Evolutionary conservation across 129 eudicot genomes (phyloP), one percentile per base, ranked within the genome.

Genomic region (Flaveria linearis): DNA sequence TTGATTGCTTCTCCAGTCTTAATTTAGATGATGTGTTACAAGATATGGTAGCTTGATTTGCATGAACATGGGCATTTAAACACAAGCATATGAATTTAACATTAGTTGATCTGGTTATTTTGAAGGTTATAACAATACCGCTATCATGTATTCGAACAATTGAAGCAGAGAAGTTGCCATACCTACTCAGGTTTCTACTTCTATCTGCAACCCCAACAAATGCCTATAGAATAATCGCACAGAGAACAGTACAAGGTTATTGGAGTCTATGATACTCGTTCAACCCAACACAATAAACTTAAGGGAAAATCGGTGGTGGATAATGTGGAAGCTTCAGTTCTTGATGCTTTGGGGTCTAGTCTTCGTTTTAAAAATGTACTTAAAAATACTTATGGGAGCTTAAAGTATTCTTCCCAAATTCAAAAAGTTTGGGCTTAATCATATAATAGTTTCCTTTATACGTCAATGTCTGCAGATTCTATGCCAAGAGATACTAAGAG

Each of bases 401-500:
- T 70, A 60, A 65, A 76, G 14, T 20, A 12, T 46, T 71, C 10
- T 62, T 71, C 49, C 14, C 16, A 78, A 52, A 9, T 70, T 69
- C 25, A 5, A 71, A 28, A 46, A 58, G 36, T 45, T 78, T n/a
- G 20, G 39, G 53, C 17, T 30, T 47, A 17, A 2, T 62, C 13
- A 36, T 16, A 78, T 79, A 79, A 62, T 65, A 22, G 28, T 53
- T 20, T 78, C 45, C 1, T 61, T 55, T 71, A 57, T 43, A 67
- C 65, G 69, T 64, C 20, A 65, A 65, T 73, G 74, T 13, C 56
- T 68, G 77, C 78, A 91, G 97, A 83, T 85, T 72, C 85, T 91
- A 69, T 91, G 97, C 82, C 85, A 83, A 82, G 97, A 86, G 82
- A 83, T 88, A 81, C 79, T 91, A 23, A 91, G 87, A 79, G 97